These are phyloP conservation scores for Kwoniella mangroviensis DNA, from an alignment of 768 basidiomycete genomes.

Conservation along the genomic window DNA sequence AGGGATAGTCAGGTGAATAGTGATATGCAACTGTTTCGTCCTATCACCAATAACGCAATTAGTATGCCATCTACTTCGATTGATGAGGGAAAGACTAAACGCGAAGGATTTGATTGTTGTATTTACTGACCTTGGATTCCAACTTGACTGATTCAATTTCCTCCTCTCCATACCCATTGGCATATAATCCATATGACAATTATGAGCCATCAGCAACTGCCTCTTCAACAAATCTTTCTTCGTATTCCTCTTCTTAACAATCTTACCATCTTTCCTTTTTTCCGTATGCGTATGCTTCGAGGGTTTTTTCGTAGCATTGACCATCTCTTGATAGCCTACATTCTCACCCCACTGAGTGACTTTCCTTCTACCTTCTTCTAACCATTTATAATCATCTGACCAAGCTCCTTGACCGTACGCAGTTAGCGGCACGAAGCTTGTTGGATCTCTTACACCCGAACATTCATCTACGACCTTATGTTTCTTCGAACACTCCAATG, in stretches of 20 bases:
- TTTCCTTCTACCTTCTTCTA: constrained; percentile 79
- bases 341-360: constrained; percentile 69
- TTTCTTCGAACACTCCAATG: constrained; percentile 45
- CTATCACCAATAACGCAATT: constrained; percentile 58
- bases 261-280: constrained; percentile 61
- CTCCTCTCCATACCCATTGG: constrained; percentile 81
- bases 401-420: constrained; percentile 81
- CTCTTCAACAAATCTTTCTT: constrained; percentile 65
- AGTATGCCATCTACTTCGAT: not conserved
- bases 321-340: constrained; percentile 47
- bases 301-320: constrained; percentile 26
- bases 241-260: constrained; percentile 35
- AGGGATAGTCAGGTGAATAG: constrained; percentile 74
- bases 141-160: constrained; percentile 77
- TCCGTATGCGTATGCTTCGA: constrained; percentile 32
- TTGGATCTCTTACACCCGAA: constrained; percentile 46
- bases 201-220: constrained; percentile 67
- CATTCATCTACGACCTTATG: constrained; percentile 50
- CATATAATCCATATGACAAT: constrained; percentile 76
- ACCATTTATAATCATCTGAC: constrained; percentile 85
- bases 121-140: constrained; percentile 75
- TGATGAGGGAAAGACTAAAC: no score
- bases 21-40: constrained; percentile 70
- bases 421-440: constrained; percentile 67
- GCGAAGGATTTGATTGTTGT: not conserved